Evolutionary conservation across 148 eudicot genomes (phyloP), one percentile per base, ranked within the genome.

Genomic region (Amaranthus cruentus): DNA sequence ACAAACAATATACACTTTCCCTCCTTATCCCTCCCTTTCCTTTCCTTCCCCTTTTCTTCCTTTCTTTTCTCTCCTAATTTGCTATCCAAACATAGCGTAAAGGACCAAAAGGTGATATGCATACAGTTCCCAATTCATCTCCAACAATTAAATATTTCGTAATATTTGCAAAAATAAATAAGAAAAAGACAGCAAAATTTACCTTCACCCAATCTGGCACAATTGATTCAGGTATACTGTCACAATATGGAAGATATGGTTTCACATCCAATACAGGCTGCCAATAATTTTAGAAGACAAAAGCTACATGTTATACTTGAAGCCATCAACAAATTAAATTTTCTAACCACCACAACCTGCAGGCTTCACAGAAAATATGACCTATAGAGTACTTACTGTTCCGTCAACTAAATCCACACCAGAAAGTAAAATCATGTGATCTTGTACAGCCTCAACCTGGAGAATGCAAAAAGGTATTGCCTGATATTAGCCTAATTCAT

Each of bases 351-450:
- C 58, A 66, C 52, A 58, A n/a, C 12, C 10, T 59, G 8, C 60
- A 55, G 56, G 68, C 59, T 15, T 44, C 46, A 14, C 8, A 43
- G 38, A 3, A 49, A 21, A 66, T 15, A 50, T 11, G 69, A 75
- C 65, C 11, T 71, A 57, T 43, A 47, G 47, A 69, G 67, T 55
- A 78, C 92, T 84, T 83, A 91, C 98, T n/a, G 98, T 95, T 82
- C 98, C 98, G 79, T 95, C 96, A 80, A 95, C 98, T 83, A 95
- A 85, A 83, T 95, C 98, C 62, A 87, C 90, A 70, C 98, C 98
- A 66, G 98, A 95, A 61, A 95, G 86, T 76, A 88, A 81, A 76
- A 95, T 81, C 82, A 47, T 85, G 80, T 85, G 75, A 60, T 85
- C 90, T 65, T 83, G 78, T 15, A 95, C 89, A 8, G 89, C 95